These are phyloP conservation scores for Cetradonia linearis DNA, from an alignment of 495 filamentous ascomycete genomes.

Conservation along the genomic window DNA sequence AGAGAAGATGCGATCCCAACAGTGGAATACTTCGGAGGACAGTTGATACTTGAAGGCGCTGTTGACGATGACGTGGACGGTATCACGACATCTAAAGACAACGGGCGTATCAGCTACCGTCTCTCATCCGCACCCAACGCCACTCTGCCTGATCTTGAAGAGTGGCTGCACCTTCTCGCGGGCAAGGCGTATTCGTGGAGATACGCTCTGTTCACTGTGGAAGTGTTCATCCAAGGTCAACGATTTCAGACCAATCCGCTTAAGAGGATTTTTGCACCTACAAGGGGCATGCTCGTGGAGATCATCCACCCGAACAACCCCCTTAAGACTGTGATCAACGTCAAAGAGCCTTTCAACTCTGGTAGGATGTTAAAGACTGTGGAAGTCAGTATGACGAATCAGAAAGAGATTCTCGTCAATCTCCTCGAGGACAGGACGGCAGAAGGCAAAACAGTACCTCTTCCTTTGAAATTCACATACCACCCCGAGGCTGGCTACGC, in stretches of 20 bases:
- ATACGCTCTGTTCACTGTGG: slow-evolving; percentile 93
- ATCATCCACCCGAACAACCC: slow-evolving; percentile 69
- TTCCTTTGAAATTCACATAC: slow-evolving; percentile 81
- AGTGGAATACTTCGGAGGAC: slow-evolving; percentile 91
- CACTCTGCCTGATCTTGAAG: slow-evolving; percentile 62
- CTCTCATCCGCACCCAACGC: slow-evolving; percentile 61
- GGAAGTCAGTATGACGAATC: slow-evolving; percentile 62
- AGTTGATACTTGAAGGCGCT: slow-evolving; percentile 43
- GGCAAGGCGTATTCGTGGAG: slow-evolving; percentile 79
- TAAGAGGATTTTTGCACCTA: slow-evolving; percentile 78
- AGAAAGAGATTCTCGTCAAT: slow-evolving; percentile 71
- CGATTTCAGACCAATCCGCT: slow-evolving; percentile 96
- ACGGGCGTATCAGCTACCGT: slow-evolving; percentile 67
- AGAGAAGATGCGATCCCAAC: slow-evolving; percentile 66
- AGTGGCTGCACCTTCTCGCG: slow-evolving; percentile 84
- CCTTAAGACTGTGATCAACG: slow-evolving; percentile 65
- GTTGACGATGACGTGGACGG: slow-evolving; percentile 65
- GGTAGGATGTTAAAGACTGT: slow-evolving; percentile 72
- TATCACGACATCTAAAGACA: slow-evolving; percentile 63
- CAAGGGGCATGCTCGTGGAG: slow-evolving; percentile 78
- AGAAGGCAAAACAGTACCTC: slow-evolving; percentile 60
- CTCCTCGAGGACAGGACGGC: slow-evolving; percentile 86
- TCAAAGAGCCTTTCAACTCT: slow-evolving; percentile 56
- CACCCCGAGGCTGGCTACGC: slow-evolving; percentile 90
- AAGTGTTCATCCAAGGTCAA: slow-evolving; percentile 88